A percentile compares a stretch with the other conserved stretches of the same genome.
Evolutionary conservation across 2,329 filamentous ascomycete species (phyloP).

Genomic region (Pseudogymnoascus sp.): DNA sequence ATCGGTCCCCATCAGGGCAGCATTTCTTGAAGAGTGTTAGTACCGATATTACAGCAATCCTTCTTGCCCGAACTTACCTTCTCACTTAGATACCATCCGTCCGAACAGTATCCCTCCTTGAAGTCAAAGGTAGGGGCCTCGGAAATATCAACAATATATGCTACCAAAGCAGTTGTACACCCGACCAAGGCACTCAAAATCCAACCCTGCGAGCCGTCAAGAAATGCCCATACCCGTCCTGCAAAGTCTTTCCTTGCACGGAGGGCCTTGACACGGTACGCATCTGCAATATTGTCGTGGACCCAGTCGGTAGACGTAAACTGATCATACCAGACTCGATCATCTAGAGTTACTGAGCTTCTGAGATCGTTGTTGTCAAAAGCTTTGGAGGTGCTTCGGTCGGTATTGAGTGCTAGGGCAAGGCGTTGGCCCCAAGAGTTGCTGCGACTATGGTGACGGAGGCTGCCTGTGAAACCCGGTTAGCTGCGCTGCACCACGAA

Average conservation of each 20-base stretch:
- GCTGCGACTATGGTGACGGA: constrained; percentile 40
- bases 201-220: constrained; percentile 90
- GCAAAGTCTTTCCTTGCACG: constrained; percentile 74
- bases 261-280: constrained; percentile 76
- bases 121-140: constrained; percentile 80
- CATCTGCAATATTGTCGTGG: constrained; percentile 91
- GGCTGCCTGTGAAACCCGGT: constrained; percentile 20
- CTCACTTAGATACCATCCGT: constrained; percentile 64
- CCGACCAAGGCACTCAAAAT: constrained; percentile 85
- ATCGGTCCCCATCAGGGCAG: constrained; percentile 46
- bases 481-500: background rate
- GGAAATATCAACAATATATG: constrained; percentile 81
- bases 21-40: constrained; percentile 34
- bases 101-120: constrained; percentile 78
- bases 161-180: constrained; percentile 71
- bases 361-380: constrained; percentile 51
- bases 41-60: background rate
- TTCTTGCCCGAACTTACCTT: constrained; percentile 38
- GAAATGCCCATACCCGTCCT: constrained; percentile 66
- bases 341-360: constrained; percentile 60
- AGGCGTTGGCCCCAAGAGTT: constrained; percentile 53
- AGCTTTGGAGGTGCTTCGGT: constrained; percentile 36
- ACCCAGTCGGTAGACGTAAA: constrained; percentile 98
- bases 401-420: constrained; percentile 48
- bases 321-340: constrained; percentile 97